Evolutionary conservation across 306 rosid genomes (phyloP).

Genomic region (Amphicarpaea edgeworthii): DNA sequence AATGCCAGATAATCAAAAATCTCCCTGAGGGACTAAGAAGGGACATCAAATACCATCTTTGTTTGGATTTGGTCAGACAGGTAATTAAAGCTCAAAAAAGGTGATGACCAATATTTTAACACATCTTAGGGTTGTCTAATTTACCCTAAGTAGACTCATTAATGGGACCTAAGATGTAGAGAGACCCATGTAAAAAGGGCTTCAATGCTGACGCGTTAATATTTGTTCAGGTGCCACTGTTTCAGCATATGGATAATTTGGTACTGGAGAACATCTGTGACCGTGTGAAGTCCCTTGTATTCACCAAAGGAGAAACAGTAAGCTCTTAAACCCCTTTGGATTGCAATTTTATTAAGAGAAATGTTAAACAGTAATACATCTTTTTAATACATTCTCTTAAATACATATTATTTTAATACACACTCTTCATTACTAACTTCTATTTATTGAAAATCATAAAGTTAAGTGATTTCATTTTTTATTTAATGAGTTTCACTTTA

Average conservation of each 20-base stretch:
- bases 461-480: too few relatives aligned
- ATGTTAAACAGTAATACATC: too few relatives aligned
- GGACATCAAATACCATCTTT: conserved; percentile 93
- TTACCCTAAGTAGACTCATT: too few relatives aligned
- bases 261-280: conserved; percentile 93
- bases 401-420: too few relatives aligned
- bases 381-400: too few relatives aligned
- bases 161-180: not conserved
- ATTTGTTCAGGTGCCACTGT: conserved; percentile 74
- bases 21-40: conserved; percentile 90
- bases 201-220: not conserved
- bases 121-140: too few relatives aligned
- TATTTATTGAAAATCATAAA: too few relatives aligned
- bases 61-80: conserved; percentile 90
- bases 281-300: conserved; percentile 90
- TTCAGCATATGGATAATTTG: conserved; percentile 94
- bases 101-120: not conserved
- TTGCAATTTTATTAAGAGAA: not conserved
- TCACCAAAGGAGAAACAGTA: conserved; percentile 94
- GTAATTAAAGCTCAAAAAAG: conserved; percentile 43
- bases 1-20: conserved; percentile 75
- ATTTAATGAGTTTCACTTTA: too few relatives aligned
- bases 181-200: conserved; percentile 3
- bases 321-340: conserved; percentile 32
- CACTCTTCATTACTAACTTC: too few relatives aligned